These are phyloP conservation scores for Ceratobasidium papillatum DNA, from an alignment of 1,284 basidiomycete genomes.

Conservation along the genomic window DNA sequence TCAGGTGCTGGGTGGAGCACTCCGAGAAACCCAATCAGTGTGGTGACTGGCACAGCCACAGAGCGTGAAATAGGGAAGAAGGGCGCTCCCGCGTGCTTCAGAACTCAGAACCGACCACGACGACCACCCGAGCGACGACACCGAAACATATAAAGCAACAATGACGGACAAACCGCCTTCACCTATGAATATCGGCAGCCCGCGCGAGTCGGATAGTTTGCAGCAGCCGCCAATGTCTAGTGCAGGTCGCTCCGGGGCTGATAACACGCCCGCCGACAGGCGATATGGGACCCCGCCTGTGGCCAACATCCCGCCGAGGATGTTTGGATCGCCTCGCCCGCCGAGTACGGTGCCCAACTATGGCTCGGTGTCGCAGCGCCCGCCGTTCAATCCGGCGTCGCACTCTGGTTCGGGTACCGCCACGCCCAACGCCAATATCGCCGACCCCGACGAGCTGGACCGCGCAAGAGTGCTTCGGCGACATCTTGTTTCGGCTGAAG, in stretches of 20 bases:
- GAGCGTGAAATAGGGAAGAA: conserved; percentile 12
- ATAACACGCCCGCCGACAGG: conserved; percentile 4
- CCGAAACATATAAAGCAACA: neutral
- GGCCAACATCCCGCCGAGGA: conserved; percentile 21
- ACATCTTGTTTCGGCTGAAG: conserved; percentile 81
- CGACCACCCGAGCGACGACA: neutral
- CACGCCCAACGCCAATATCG: conserved; percentile 43
- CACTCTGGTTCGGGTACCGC: conserved; percentile 29
- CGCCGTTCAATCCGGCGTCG: conserved; percentile 23
- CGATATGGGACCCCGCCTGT: conserved; percentile 31
- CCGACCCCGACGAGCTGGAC: conserved; percentile 69
- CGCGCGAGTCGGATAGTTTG: conserved; percentile 1
- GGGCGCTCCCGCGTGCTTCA: conserved; percentile 1
- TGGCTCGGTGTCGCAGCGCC: conserved; percentile 18
- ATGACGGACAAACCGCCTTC: conserved; percentile 8
- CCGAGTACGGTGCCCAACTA: conserved; percentile 36
- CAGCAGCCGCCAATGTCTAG: conserved; percentile 4
- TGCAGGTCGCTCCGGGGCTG: neutral
- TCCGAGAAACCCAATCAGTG: neutral
- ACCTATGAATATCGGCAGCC: conserved; percentile 6
- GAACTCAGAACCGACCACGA: conserved; percentile 36
- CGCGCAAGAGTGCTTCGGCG: conserved; percentile 81
- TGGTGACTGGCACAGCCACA: conserved; percentile 14
- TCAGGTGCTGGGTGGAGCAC: neutral
- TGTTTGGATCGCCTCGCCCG: conserved; percentile 26